Evolutionary conservation across 148 eudicot species (phyloP).

Genomic region (Salicornia ramosissima): DNA sequence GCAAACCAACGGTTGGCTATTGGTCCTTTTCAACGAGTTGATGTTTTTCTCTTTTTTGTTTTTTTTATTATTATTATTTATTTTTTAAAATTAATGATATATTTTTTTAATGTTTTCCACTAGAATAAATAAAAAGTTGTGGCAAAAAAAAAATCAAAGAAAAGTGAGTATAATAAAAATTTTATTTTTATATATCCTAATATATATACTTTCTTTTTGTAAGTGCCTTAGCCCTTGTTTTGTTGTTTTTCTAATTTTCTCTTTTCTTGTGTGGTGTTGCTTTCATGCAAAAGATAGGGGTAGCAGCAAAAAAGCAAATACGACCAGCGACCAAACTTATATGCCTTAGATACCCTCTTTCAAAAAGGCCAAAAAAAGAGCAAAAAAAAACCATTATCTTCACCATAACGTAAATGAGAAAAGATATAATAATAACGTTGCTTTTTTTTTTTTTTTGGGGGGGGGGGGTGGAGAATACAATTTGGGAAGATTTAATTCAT

Average conservation of each 20-base stretch:
- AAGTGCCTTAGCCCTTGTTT: constrained; percentile 24
- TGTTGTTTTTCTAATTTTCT: constrained; percentile 8
- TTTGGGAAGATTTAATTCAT: background rate
- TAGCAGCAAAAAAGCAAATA: constrained; percentile 8
- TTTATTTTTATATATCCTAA: background rate
- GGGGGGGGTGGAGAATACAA: background rate
- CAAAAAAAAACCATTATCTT: background rate
- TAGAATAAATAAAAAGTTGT: constrained; percentile 4
- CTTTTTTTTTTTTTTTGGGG: background rate
- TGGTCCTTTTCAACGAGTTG: constrained; percentile 23
- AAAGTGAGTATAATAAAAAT: background rate
- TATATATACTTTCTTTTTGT: constrained; percentile 14
- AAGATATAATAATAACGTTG: background rate
- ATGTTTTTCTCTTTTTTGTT: constrained; percentile 12
- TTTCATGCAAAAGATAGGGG: constrained; percentile 22
- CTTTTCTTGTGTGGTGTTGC: constrained; percentile 10
- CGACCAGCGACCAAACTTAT: constrained; percentile 8
- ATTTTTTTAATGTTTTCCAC: background rate
- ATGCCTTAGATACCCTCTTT: background rate
- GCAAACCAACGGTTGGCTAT: constrained; percentile 33
- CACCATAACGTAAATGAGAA: constrained; percentile 7
- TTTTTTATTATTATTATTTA: background rate
- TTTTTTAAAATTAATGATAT: no score
- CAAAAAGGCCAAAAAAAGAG: background rate
- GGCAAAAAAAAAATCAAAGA: constrained; percentile 11